These are phyloP conservation scores for Grammothele lineata DNA, from an alignment of 768 basidiomycete genomes.

Conservation along the genomic window DNA sequence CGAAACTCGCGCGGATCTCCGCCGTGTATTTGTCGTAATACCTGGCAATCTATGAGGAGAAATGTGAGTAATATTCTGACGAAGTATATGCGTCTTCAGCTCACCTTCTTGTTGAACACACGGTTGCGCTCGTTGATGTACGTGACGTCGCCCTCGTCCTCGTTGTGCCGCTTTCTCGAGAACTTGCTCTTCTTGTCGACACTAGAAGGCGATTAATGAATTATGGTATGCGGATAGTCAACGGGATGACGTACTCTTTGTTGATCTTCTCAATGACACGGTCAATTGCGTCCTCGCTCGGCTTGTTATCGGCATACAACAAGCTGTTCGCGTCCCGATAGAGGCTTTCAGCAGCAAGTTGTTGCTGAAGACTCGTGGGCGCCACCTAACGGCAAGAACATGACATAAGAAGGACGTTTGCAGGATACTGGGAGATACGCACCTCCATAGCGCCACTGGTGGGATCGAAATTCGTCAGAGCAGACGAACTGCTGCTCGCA, in stretches of 20 bases:
- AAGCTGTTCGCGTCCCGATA: slow-evolving; percentile 94
- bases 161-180: slow-evolving; percentile 85
- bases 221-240: not conserved
- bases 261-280: slow-evolving; percentile 89
- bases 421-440: slow-evolving; percentile 8
- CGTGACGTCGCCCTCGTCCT: slow-evolving; percentile 93
- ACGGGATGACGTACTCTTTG: slow-evolving; percentile 65
- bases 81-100: not conserved
- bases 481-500: slow-evolving; percentile 32
- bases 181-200: slow-evolving; percentile 89
- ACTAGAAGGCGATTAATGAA: slow-evolving; percentile 35
- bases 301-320: slow-evolving; percentile 93
- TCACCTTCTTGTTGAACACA: slow-evolving; percentile 96
- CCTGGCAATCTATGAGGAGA: slow-evolving; percentile 64
- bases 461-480: slow-evolving; percentile 51
- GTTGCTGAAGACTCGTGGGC: slow-evolving; percentile 58
- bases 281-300: slow-evolving; percentile 93
- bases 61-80: not conserved
- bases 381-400: slow-evolving; percentile 36
- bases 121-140: slow-evolving; percentile 99
- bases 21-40: slow-evolving; percentile 97
- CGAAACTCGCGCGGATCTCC: slow-evolving; percentile 96
- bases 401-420: slow-evolving; percentile 6
- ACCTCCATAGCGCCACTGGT: slow-evolving; percentile 38
- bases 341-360: slow-evolving; percentile 70